Evolutionary conservation across 768 basidiomycete genomes (phyloP).

Genomic region (Suillus discolor): DNA sequence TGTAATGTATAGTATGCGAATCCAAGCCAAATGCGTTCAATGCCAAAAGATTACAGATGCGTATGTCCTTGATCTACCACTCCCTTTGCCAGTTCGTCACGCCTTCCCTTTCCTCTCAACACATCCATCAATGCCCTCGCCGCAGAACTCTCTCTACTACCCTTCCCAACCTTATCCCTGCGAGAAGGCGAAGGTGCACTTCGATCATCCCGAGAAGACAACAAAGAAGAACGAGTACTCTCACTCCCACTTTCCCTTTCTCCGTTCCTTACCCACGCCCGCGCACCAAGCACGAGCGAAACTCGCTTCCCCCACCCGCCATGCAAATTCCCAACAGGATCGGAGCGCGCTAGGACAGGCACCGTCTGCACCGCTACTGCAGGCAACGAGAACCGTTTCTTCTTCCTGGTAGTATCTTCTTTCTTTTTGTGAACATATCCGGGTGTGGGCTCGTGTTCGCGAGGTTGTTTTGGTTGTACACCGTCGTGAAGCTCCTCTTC

Average conservation of each 20-base stretch:
- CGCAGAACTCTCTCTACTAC: slow-evolving; percentile 30
- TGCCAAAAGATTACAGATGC: background rate
- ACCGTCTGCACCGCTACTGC: slow-evolving; percentile 77
- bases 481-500: background rate
- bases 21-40: background rate
- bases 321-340: slow-evolving; percentile 23
- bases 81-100: background rate
- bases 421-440: slow-evolving; percentile 16
- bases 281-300: slow-evolving; percentile 56
- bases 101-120: slow-evolving; percentile 19
- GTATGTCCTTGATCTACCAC: background rate
- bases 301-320: slow-evolving; percentile 46
- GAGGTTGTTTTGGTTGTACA: background rate
- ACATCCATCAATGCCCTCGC: slow-evolving; percentile 33
- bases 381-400: slow-evolving; percentile 75
- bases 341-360: slow-evolving; percentile 63
- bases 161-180: slow-evolving; percentile 19
- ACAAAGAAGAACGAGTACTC: background rate
- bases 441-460: background rate
- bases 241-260: slow-evolving; percentile 22
- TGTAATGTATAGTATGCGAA: background rate
- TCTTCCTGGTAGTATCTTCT: slow-evolving; percentile 64
- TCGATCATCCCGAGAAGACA: background rate
- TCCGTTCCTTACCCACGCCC: slow-evolving; percentile 24
- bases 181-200: background rate